Conservation (phyloP, 176 grass and related monocot genomes). For the Aegilops umbellulata region DNA sequence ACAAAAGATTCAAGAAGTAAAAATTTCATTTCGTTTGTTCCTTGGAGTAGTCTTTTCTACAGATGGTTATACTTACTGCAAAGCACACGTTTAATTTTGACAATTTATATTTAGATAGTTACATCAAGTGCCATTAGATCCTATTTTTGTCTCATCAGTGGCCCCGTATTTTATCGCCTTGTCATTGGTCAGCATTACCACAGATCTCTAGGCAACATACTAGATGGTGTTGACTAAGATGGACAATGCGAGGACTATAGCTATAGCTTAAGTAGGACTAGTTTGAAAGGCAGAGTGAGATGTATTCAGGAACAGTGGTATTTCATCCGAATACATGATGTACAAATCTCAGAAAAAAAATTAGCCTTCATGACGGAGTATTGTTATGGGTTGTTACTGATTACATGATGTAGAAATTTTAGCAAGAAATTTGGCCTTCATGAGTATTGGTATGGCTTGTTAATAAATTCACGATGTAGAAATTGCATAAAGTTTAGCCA, state of each 20-base stretch:
- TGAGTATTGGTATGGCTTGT: not conserved
- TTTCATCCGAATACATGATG: not conserved
- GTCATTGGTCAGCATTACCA: not conserved
- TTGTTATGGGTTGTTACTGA: not conserved
- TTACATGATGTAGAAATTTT: not conserved
- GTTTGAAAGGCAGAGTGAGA: not conserved
- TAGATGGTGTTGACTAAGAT: not conserved
- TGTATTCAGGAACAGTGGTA: not conserved
- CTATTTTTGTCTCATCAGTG: not conserved
- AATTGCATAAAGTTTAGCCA: not conserved
- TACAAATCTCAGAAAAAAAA: not conserved
- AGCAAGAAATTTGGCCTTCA: not conserved
- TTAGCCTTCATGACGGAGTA: not conserved
- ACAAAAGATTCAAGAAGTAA: constrained; percentile 77
- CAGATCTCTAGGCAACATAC: not conserved
- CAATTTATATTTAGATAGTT: not conserved
- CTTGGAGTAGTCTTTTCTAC: not conserved
- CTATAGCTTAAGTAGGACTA: not conserved
- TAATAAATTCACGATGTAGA: not conserved
- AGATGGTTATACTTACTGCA: not conserved
- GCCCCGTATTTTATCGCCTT: not conserved
- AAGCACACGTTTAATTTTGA: constrained; percentile 3
- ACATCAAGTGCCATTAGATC: not conserved
- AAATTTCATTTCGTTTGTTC: constrained; percentile 15
- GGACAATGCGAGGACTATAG: not conserved